Percentiles rank a stretch among this genome's conserved stretches.
Evolutionary conservation across 805 yeast species (phyloP).

Genomic region (Myxozyma geophila): DNA sequence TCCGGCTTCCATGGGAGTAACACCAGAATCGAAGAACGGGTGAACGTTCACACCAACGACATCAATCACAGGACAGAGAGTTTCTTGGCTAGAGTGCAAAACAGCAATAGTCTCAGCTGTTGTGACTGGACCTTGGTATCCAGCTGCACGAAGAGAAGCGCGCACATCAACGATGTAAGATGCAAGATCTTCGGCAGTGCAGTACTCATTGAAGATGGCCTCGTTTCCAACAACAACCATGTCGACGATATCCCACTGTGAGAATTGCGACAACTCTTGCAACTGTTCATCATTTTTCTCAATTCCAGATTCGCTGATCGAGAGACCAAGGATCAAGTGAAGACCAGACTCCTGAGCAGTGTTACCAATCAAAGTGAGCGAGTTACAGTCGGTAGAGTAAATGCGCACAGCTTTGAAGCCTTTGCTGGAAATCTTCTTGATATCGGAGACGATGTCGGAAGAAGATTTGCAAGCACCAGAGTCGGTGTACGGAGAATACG

Average conservation of each 20-base stretch:
- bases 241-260: conserved; percentile 71
- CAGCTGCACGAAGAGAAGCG: conserved; percentile 60
- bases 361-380: conserved; percentile 57
- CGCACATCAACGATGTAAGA: conserved; percentile 68
- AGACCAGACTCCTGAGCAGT: conserved; percentile 40
- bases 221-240: conserved; percentile 86
- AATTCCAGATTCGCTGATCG: conserved; percentile 68
- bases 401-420: conserved; percentile 72
- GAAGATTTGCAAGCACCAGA: conserved; percentile 64
- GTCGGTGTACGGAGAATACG: conserved; percentile 64
- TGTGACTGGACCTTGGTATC: conserved; percentile 74
- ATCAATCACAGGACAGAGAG: conserved; percentile 70
- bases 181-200: conserved; percentile 64
- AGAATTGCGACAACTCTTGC: conserved; percentile 56
- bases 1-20: conserved; percentile 72
- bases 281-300: conserved; percentile 57
- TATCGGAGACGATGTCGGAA: conserved; percentile 60
- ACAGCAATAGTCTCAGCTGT: conserved; percentile 88
- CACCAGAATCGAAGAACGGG: conserved; percentile 72
- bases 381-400: conserved; percentile 86
- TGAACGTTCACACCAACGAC: conserved; percentile 84
- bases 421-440: conserved; percentile 59
- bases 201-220: conserved; percentile 71
- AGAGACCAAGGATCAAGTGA: conserved; percentile 87
- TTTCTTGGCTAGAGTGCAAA: conserved; percentile 61